A percentile compares a stretch with the other conserved stretches of the same genome.
Evolutionary conservation across 2,329 filamentous ascomycete genomes (phyloP).

Genomic region (Knufia petricola): DNA sequence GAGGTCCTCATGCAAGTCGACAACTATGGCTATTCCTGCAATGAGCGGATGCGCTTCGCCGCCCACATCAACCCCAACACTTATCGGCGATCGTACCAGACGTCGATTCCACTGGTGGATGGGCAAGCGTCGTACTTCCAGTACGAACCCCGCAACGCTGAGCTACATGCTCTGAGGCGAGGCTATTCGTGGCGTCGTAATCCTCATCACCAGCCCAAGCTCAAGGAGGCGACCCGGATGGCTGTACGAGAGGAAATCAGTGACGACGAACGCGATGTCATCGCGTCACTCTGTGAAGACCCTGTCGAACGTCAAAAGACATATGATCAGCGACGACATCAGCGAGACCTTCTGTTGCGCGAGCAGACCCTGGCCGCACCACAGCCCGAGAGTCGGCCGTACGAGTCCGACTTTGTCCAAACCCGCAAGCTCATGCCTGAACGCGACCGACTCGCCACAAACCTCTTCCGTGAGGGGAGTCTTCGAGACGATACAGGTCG

Average conservation of each 20-base stretch:
- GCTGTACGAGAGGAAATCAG: neutral
- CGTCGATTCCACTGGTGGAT: constrained; percentile 4
- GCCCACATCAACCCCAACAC: constrained; percentile 1
- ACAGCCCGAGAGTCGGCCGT: neutral
- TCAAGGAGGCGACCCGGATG: neutral
- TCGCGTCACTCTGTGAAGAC: neutral
- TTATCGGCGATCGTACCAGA: constrained; percentile 3
- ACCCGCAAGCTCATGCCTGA: constrained; percentile 10
- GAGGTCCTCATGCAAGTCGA: constrained; percentile 10
- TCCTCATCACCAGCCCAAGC: constrained; percentile 1
- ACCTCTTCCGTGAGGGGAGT: constrained; percentile 9
- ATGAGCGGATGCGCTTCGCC: constrained; percentile 4
- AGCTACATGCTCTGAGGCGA: neutral
- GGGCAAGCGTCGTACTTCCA: constrained; percentile 9
- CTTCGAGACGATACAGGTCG: constrained; percentile 7
- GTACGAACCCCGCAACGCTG: neutral
- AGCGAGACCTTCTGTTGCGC: constrained; percentile 5
- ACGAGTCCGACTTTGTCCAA: constrained; percentile 10
- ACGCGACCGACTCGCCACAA: constrained; percentile 2
- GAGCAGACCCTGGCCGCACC: neutral
- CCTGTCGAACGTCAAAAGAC: constrained; percentile 5
- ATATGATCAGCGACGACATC: constrained; percentile 8
- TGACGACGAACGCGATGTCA: neutral
- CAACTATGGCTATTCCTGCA: constrained; percentile 8
- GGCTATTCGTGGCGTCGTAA: neutral